Conservation (phyloP, 192 early-diverging fungal genomes). For the Phycomyces nitens region DNA sequence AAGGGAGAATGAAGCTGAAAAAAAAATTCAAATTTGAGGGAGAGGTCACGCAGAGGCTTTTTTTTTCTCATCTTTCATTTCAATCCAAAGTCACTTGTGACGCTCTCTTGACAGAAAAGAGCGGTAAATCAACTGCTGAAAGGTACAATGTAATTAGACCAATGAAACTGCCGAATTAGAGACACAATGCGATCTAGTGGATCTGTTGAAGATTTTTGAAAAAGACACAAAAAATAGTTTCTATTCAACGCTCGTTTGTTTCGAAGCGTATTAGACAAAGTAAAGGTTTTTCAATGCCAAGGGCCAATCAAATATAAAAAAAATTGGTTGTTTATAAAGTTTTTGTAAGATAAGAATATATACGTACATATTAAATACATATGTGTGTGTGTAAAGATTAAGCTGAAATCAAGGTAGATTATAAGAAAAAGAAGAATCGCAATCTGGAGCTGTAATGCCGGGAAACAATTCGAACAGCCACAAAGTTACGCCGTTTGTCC, state of each 20-base stretch:
- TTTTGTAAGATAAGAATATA: too few relatives aligned
- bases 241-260: too few relatives aligned
- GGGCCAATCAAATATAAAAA: too few relatives aligned
- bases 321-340: too few relatives aligned
- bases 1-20: background rate
- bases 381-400: background rate
- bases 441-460: slow-evolving; percentile 25
- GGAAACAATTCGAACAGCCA: slow-evolving; percentile 52
- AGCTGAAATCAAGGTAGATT: background rate
- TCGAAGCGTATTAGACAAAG: too few relatives aligned
- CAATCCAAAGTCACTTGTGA: background rate
- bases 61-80: background rate
- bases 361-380: background rate
- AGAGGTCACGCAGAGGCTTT: background rate
- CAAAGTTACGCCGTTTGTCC: slow-evolving; percentile 72
- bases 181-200: too few relatives aligned
- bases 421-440: slow-evolving; percentile 9
- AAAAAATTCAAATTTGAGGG: background rate
- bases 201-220: too few relatives aligned
- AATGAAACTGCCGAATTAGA: background rate
- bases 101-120: background rate
- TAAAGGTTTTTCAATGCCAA: too few relatives aligned
- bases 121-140: background rate
- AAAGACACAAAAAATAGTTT: too few relatives aligned
- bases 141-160: background rate